Conservation (phyloP, 306 rosid species). For the Cyamopsis tetragonoloba region DNA sequence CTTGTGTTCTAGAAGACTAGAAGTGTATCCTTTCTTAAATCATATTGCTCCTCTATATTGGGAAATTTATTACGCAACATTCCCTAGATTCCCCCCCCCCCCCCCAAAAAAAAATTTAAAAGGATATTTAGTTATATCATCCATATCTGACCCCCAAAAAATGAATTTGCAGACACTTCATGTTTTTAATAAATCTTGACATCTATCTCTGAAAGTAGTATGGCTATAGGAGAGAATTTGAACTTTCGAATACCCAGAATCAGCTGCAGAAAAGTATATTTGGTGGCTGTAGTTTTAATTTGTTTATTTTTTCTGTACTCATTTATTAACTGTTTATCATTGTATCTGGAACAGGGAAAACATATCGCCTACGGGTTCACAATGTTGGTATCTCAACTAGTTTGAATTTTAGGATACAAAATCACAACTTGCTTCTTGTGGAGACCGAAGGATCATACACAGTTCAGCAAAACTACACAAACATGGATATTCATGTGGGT, state of each 20-base stretch:
- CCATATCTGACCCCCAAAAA: background rate
- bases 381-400: slow-evolving; percentile 84
- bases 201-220: background rate
- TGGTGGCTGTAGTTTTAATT: background rate
- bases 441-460: slow-evolving; percentile 91
- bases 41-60: background rate
- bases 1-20: background rate
- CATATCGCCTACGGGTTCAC: slow-evolving; percentile 70
- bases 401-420: slow-evolving; percentile 76
- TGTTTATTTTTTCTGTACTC: background rate
- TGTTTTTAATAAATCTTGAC: background rate
- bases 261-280: background rate
- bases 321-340: slow-evolving; percentile 5
- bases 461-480: slow-evolving; percentile 64
- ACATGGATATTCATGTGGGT: slow-evolving; percentile 85
- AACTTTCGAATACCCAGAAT: background rate
- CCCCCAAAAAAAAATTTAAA: background rate
- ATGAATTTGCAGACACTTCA: background rate
- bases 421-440: slow-evolving; percentile 70
- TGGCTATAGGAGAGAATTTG: background rate
- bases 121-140: background rate
- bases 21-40: background rate
- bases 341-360: slow-evolving; percentile 59
- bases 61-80: background rate
- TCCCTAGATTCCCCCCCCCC: background rate